These are phyloP conservation scores for Daedalea quercina DNA, from an alignment of 768 basidiomycete genomes.

Conservation along the genomic window DNA sequence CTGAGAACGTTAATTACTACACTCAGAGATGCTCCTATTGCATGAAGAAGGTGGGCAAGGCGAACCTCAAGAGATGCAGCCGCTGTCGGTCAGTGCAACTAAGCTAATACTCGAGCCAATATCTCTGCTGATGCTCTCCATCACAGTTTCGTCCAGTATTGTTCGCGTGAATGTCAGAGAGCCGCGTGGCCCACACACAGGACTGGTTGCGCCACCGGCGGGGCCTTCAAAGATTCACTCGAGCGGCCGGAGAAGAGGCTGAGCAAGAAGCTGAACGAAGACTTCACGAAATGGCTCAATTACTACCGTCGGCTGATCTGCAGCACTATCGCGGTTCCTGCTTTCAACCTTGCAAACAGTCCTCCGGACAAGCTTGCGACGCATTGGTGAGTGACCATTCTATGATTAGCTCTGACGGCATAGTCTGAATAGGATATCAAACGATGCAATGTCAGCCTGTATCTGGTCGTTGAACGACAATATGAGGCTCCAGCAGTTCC, in stretches of 20 bases:
- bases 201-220: constrained; percentile 9
- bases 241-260: constrained; percentile 5
- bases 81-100: background rate
- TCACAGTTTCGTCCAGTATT: constrained; percentile 21
- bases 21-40: constrained; percentile 2
- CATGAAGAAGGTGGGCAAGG: constrained; percentile 2
- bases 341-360: constrained; percentile 22
- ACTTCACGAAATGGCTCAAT: constrained; percentile 22
- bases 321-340: constrained; percentile 14
- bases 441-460: constrained; percentile 2
- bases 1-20: background rate
- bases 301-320: constrained; percentile 16
- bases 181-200: constrained; percentile 25
- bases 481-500: constrained; percentile 10
- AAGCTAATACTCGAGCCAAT: too few species aligned
- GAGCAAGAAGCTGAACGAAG: constrained; percentile 12
- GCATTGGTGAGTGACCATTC: constrained; percentile 12
- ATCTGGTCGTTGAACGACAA: constrained; percentile 17
- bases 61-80: constrained; percentile 3
- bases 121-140: too few species aligned
- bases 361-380: constrained; percentile 20
- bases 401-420: too few species aligned
- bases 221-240: constrained; percentile 5
- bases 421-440: background rate
- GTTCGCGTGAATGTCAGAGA: constrained; percentile 23